Evolutionary conservation across 441 rosid genomes (phyloP), one percentile per base, ranked within the genome.

Genomic region (Melastoma candidum): DNA sequence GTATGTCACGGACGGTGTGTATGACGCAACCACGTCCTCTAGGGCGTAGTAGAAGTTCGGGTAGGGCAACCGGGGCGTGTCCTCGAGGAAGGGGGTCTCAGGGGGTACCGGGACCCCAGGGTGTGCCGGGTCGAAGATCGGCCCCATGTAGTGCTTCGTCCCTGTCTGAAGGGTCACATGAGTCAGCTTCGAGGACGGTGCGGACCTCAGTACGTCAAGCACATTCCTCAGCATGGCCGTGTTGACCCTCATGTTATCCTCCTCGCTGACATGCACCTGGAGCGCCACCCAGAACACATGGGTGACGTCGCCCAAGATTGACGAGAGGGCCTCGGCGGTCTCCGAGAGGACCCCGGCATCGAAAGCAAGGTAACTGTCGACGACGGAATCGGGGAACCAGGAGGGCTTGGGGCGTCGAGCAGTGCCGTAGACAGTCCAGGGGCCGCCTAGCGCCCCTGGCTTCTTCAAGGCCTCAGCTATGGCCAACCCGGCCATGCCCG

Each of bases 211-310:
- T n/a, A 59, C 74, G 25, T 49, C 2, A 0, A 77, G 50, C 3
- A 71, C 79, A 7, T 71, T 71, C 4, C 24, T 11, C 13, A 77
- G 25, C 77, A 72, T 59, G 36, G 46, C 29, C 22, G 61, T 0
- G 48, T 75, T 75, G 39, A 53, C 11, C 6, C 10, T 1, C 8
- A 66, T 14, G 10, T 70, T 78, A 8, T 12, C 60, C 50, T 72
- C 66, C 52, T 72, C 74, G 7, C 7, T 61, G 26, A 51, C 65
- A 0, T 54, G 54, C 1, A 58, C 53, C 44, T 70, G 74, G 12
- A 68, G 46, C 3, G 78, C 72, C 5, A 74, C 67, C 80, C 74
- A 77, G 46, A 77, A 77, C 36, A 74, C 67, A 25, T 74, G 74
- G 8, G 75, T 74, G 56, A 75, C 43, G 24, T 70, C 51, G 3